Base-by-base conservation (phyloP, 2,329 filamentous ascomycete genomes). In the Coccinonectria pachysandricola region DNA sequence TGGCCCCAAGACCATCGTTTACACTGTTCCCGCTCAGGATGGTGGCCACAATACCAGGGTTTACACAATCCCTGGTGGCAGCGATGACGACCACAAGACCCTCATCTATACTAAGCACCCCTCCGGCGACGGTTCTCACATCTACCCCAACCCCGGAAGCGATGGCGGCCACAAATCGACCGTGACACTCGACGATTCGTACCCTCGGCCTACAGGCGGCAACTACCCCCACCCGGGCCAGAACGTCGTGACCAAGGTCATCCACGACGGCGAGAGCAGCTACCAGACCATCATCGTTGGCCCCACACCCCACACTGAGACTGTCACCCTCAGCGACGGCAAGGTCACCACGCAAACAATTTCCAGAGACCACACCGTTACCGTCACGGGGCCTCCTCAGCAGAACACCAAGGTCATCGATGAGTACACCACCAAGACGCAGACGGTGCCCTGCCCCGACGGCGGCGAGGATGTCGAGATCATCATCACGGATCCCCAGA, bases 401-500 rank as follows among this genome's bases (percentile, higher is more conserved):
- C 14, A 15, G 9, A 28, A 32, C 12, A 42, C 39, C 13, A 34
- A 42, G 15, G 46, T 42, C 7, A 38, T 44, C 6, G 28, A 19
- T 12, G 17, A 21, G 8, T 24, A 30, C 10, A 22, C 30, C 19
- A 31, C 28, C 18, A 31, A 42, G 15, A 41, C 38, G 14, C 19
- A 30, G 8, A 41, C 38, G 4, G 27, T 32, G n/a, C 41, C 37
- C 11, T 32, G 32, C 12, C 37, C 36, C 10, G 40, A 36, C 7
- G 34, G 33, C 2, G 39, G 34, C 9, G 28, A 48, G 27, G 48
- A 51, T 11, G 43, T 55, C 14, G 44, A 54, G 20, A 40, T 52
- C 21, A 46, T 44, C 32, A 39, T 52, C 21, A 45, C 50, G 24
- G 43, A 55, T 29, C 43, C 44, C 18, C 37, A 38, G 30, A 52